These are phyloP conservation scores for Aureobasidium sp. DNA, from an alignment of 2,329 filamentous ascomycete species.

Conservation along the genomic window DNA sequence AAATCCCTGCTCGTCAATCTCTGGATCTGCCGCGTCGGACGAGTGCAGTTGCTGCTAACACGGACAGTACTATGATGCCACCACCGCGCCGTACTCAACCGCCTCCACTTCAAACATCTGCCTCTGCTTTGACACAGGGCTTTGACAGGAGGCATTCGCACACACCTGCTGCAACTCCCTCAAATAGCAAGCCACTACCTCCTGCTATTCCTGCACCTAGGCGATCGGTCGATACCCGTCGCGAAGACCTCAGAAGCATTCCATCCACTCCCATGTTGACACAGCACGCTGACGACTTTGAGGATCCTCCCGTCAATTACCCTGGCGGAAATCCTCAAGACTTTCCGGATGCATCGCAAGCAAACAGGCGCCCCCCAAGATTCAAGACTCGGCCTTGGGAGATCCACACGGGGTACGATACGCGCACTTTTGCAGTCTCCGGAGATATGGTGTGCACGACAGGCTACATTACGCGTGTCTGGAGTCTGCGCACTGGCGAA, in stretches of 20 bases:
- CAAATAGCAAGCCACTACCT: slow-evolving; percentile 15
- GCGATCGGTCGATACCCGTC: slow-evolving; percentile 15
- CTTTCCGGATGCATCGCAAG: slow-evolving; percentile 75
- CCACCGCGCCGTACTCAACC: slow-evolving; percentile 10
- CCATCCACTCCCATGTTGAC: slow-evolving; percentile 26
- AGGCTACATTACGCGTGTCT: slow-evolving; percentile 78
- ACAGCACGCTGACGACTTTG: slow-evolving; percentile 19
- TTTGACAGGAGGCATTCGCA: slow-evolving; percentile 17
- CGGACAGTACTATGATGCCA: background rate
- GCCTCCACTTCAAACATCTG: slow-evolving; percentile 14
- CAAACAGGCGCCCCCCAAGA: slow-evolving; percentile 74
- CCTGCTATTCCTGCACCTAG: slow-evolving; percentile 27
- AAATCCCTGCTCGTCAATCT: slow-evolving; percentile 13
- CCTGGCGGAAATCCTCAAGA: slow-evolving; percentile 29
- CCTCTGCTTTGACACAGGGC: slow-evolving; percentile 20
- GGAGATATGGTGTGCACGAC: slow-evolving; percentile 81
- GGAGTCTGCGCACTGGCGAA: slow-evolving; percentile 77
- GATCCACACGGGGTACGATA: slow-evolving; percentile 79
- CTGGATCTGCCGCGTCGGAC: slow-evolving; percentile 1
- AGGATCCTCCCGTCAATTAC: slow-evolving; percentile 11
- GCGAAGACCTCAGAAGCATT: slow-evolving; percentile 3
- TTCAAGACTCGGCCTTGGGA: slow-evolving; percentile 64
- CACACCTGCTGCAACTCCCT: slow-evolving; percentile 6
- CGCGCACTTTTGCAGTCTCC: slow-evolving; percentile 76
- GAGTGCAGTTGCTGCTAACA: background rate